Evolutionary conservation across 331 rosid species (phyloP).

Genomic region (Malus hybrid): DNA sequence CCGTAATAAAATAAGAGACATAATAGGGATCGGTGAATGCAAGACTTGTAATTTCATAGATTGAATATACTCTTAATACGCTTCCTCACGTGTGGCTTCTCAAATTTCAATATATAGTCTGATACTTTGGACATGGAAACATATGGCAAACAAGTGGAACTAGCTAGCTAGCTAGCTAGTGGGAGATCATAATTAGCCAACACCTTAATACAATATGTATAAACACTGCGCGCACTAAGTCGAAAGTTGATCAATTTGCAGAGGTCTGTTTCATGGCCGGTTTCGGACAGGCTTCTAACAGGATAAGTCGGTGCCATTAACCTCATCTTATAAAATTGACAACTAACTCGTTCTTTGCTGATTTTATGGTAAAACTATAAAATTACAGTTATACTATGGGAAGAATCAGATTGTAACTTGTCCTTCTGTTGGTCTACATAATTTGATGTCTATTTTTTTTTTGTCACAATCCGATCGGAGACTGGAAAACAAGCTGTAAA

Average conservation of each 20-base stretch:
- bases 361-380: background rate
- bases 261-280: conserved; percentile 56
- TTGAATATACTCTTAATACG: background rate
- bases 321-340: background rate
- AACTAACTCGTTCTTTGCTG: no score
- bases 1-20: conserved; percentile 5
- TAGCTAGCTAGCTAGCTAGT: background rate
- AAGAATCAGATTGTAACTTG: no score
- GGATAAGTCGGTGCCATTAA: conserved; percentile 27
- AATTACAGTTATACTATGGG: no score
- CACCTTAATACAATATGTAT: background rate
- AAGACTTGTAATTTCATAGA: background rate
- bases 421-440: no score
- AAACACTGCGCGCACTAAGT: background rate
- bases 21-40: background rate
- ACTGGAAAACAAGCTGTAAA: background rate
- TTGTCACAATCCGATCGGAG: no score
- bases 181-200: background rate
- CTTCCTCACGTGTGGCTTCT: background rate
- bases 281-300: conserved; percentile 7
- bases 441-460: no score
- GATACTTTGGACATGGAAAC: background rate
- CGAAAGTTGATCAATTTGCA: conserved; percentile 13
- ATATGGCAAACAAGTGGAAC: background rate
- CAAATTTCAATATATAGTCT: background rate